phyloP scores from a whole-genome alignment of 2,329 filamentous ascomycete species.

The Neonectria punicea region DNA sequence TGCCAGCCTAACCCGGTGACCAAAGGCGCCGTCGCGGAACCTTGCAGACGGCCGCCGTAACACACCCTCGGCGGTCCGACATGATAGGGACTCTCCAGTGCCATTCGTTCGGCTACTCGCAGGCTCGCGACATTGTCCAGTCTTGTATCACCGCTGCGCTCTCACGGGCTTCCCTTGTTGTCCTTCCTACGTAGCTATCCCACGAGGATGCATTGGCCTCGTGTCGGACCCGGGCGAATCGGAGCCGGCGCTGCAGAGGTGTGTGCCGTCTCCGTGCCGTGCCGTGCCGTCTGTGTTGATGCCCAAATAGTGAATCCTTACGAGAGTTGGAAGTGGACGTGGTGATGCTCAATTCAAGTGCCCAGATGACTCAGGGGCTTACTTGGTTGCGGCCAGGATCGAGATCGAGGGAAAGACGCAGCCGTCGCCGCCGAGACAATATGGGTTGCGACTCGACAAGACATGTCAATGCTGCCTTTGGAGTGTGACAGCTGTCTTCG shows the following conservation, averaged over 20 bases:
- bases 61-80: conserved; percentile 2
- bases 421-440: neutral
- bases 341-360: neutral
- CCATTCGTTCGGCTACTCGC: conserved; percentile 22
- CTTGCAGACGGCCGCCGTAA: neutral
- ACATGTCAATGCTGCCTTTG: neutral
- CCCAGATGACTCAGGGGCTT: neutral
- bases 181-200: neutral
- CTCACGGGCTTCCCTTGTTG: neutral
- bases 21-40: neutral
- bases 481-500: neutral
- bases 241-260: neutral
- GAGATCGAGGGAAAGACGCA: neutral
- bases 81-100: neutral
- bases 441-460: neutral
- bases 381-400: neutral
- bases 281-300: neutral
- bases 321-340: neutral
- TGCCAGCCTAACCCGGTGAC: neutral
- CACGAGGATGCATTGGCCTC: neutral
- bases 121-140: conserved; percentile 9
- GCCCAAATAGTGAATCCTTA: neutral
- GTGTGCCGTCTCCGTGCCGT: neutral
- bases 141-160: conserved; percentile 5
- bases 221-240: conserved; percentile 14